These are phyloP conservation scores for Xylariaceae sp. DNA, from an alignment of 2,329 filamentous ascomycete species.

Conservation along the genomic window DNA sequence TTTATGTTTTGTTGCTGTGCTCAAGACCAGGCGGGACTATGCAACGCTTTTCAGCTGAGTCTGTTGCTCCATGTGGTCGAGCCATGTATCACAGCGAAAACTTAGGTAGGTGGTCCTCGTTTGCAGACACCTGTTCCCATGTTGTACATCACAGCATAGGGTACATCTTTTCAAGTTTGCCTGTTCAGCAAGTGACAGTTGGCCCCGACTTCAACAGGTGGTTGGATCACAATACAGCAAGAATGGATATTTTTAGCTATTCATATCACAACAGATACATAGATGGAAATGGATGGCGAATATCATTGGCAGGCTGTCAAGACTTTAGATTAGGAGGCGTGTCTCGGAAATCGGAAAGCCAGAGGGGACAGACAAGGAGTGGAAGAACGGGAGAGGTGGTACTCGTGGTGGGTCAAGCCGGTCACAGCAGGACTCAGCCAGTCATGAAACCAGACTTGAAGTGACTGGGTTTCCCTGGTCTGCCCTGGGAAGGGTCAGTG, in stretches of 20 bases:
- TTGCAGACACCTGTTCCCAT: conserved; percentile 1
- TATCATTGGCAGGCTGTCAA: not conserved
- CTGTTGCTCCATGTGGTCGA: not conserved
- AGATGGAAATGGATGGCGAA: conserved; percentile 1
- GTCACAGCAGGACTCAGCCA: conserved; percentile 25
- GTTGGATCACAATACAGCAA: not conserved
- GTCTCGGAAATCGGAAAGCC: conserved; percentile 9
- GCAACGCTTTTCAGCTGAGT: not conserved
- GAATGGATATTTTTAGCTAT: not conserved
- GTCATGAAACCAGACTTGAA: conserved; percentile 41
- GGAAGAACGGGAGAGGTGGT: not conserved
- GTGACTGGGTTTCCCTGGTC: conserved; percentile 6
- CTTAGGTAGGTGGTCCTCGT: not conserved
- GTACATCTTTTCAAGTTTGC: too few relatives aligned
- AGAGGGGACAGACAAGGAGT: not conserved
- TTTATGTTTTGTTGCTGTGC: not conserved
- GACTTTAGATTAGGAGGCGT: not conserved
- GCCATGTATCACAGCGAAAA: not conserved
- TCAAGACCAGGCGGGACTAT: not conserved
- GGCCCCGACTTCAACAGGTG: not conserved
- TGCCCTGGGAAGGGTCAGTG: conserved; percentile 15
- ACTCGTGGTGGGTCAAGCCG: conserved; percentile 2
- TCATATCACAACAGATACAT: too few relatives aligned
- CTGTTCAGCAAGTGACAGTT: not conserved
- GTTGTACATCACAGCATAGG: not conserved